These are phyloP conservation scores for Cudoniella acicularis DNA, from an alignment of 495 filamentous ascomycete genomes.

Conservation along the genomic window DNA sequence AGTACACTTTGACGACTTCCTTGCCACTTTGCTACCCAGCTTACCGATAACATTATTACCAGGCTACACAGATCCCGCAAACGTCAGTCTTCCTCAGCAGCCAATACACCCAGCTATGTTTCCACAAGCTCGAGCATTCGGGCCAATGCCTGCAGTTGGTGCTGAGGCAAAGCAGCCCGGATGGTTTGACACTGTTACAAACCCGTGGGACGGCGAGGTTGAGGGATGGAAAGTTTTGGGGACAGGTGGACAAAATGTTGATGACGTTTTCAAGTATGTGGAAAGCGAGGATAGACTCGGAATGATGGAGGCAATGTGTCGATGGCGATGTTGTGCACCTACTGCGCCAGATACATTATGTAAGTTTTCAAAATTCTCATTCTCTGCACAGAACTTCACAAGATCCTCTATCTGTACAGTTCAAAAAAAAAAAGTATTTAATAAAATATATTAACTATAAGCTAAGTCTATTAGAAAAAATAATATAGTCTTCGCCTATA, in stretches of 20 bases:
- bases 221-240: slow-evolving; percentile 84
- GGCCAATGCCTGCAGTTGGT: slow-evolving; percentile 38
- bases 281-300: slow-evolving; percentile 68
- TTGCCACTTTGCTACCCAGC: slow-evolving; percentile 73
- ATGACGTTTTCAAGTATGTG: slow-evolving; percentile 91
- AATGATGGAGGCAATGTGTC: slow-evolving; percentile 87
- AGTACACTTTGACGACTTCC: slow-evolving; percentile 76
- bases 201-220: slow-evolving; percentile 86
- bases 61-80: slow-evolving; percentile 73
- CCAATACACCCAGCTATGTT: slow-evolving; percentile 82
- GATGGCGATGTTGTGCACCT: slow-evolving; percentile 89
- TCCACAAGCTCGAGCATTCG: slow-evolving; percentile 65
- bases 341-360: slow-evolving; percentile 96
- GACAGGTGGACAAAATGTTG: slow-evolving; percentile 85
- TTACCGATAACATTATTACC: slow-evolving; percentile 80
- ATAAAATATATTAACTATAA: too few species aligned
- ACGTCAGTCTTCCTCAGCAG: slow-evolving; percentile 76
- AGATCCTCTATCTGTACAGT: neutral
- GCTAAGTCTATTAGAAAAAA: too few species aligned
- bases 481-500: too few species aligned
- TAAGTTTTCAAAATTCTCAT: slow-evolving; percentile 42
- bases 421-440: too few species aligned
- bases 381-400: slow-evolving; percentile 2
- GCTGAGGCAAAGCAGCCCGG: slow-evolving; percentile 55
- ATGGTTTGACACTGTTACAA: slow-evolving; percentile 89